Base-by-base conservation (phyloP, 371 early-diverging fungal species). In the Lichtheimia ornata region DNA sequence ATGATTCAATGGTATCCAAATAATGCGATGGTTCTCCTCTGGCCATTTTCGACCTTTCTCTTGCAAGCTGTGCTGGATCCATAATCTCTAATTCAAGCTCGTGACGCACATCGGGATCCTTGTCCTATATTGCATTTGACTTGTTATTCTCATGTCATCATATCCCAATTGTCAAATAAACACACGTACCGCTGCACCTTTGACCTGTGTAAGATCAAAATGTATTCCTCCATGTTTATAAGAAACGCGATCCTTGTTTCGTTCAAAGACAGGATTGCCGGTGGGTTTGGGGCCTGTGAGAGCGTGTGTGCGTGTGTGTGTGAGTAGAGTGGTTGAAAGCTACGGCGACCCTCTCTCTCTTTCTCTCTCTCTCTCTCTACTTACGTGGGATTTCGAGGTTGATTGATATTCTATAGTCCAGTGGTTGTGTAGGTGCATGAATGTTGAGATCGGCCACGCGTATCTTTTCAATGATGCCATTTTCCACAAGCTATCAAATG, bases 181-280 rank as follows among this genome's bases (percentile, higher is more conserved):
- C 45, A 27, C 15, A 49, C 25, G 20, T 17, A 41, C 50, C 14
- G 50, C 11, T 35, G 35, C 35, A 7, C 72, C 74, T 56, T 84
- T 83, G 49, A 91, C 92, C 67, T 90, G 89, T 0, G 92, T 92
- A 27, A 92, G 69, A 64, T 92, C 92, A 61, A 92, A 84, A 47
- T 84, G 84, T 60, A 89, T 84, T n/a, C 87, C 76, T 27, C 87
- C 86, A 67, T 90, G 90, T 41, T 79, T 74, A 55, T 92, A 92
- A 3, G 89, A 87, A 52, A 92, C 63, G 27, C 92, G 75, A 62
- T 92, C 90, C 66, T 92, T 92, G 59, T 85, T 77, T 5, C 92
- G 84, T 63, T 88, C 88, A 64, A 66, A 77, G 5, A 69, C 62
- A 7, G 73, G 76, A 6, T 53, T 53, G 11, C 69, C 61, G 2